Percentiles rank a stretch among this genome's conserved stretches.
These are phyloP conservation scores for Candida maris DNA, from an alignment of 805 yeast species.

Conservation along the genomic window DNA sequence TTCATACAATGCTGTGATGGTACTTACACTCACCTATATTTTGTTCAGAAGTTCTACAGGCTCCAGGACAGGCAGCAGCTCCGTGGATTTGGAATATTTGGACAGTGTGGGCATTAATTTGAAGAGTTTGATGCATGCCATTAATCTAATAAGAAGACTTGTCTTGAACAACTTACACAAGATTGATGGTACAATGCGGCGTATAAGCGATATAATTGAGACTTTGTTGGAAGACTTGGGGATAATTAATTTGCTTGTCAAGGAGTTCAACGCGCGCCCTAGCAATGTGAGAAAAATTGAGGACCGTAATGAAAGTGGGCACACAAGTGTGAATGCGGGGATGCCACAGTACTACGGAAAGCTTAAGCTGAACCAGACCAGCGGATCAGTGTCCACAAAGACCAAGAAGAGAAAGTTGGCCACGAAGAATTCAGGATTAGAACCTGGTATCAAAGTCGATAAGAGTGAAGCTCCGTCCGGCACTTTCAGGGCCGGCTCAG, in stretches of 20 bases:
- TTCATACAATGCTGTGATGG: constrained; percentile 42
- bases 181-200: constrained; percentile 40
- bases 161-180: constrained; percentile 30
- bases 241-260: constrained; percentile 29
- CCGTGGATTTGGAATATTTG: constrained; percentile 28
- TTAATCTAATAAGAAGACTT: constrained; percentile 32
- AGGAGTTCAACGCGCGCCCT: constrained; percentile 26
- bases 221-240: constrained; percentile 41
- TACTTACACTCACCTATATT: constrained; percentile 39
- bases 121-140: constrained; percentile 27
- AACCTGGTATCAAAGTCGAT: background rate
- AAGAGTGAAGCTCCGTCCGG: background rate
- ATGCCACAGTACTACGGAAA: constrained; percentile 31
- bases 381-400: constrained; percentile 3
- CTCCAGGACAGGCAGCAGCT: constrained; percentile 15
- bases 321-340: constrained; percentile 31
- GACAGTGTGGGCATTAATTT: constrained; percentile 29
- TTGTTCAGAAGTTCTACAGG: constrained; percentile 27
- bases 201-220: constrained; percentile 41
- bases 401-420: constrained; percentile 3
- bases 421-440: background rate
- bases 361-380: constrained; percentile 13
- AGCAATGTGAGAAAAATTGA: constrained; percentile 31
- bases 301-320: constrained; percentile 27
- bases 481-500: background rate